Conservation (phyloP, 257 asterid genomes). For the Primulina huaijiensis region DNA sequence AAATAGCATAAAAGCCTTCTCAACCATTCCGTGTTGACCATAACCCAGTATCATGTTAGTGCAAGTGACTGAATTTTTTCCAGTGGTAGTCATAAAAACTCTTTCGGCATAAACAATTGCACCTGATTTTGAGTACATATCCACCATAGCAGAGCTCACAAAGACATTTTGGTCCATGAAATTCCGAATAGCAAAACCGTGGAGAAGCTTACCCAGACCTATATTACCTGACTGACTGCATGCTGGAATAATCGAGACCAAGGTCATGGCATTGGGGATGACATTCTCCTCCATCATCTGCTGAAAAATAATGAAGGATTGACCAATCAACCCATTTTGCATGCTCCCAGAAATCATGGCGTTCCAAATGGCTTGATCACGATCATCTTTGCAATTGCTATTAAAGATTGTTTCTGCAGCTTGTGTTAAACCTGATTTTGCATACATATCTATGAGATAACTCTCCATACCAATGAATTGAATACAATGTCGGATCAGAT, state of each 20-base stretch:
- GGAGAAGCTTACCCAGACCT: conserved; percentile 63
- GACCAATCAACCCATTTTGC: conserved; percentile 55
- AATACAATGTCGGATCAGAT: conserved; percentile 54
- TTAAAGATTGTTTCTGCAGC: conserved; percentile 50
- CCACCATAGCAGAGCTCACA: conserved; percentile 75
- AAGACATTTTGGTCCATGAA: conserved; percentile 59
- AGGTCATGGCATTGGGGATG: conserved; percentile 66
- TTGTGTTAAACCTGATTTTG: conserved; percentile 51
- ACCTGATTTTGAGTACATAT: conserved; percentile 91
- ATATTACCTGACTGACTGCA: conserved; percentile 66
- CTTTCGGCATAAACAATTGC: conserved; percentile 59
- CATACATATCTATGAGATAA: conserved; percentile 77
- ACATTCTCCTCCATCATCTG: conserved; percentile 58
- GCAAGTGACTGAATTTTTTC: conserved; percentile 69
- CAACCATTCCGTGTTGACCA: conserved; percentile 89
- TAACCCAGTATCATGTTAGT: conserved; percentile 90
- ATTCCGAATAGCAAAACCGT: conserved; percentile 60
- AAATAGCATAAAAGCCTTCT: conserved; percentile 57
- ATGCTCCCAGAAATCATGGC: conserved; percentile 71
- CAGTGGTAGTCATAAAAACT: conserved; percentile 43
- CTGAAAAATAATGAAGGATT: conserved; percentile 47
- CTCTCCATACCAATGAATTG: conserved; percentile 64
- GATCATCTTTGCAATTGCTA: conserved; percentile 29
- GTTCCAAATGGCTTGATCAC: conserved; percentile 74
- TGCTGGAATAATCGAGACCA: conserved; percentile 78